Evolutionary conservation across 805 yeast genomes (phyloP).

Genomic region (Candida tibetensis): DNA sequence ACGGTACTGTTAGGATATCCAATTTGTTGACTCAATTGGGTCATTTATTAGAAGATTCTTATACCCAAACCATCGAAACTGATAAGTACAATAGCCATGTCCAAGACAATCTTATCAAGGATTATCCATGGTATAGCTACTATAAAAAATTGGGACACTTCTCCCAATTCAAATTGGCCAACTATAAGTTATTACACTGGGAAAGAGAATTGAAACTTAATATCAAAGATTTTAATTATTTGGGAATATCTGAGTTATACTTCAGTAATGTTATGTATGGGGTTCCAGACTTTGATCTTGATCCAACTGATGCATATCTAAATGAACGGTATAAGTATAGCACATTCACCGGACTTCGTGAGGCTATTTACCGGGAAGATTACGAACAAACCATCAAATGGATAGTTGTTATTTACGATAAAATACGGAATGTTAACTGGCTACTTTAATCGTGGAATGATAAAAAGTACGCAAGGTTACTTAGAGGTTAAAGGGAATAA

Average conservation of each 20-base stretch:
- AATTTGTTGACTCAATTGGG: constrained; percentile 13
- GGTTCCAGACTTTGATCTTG: constrained; percentile 13
- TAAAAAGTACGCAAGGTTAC: no score
- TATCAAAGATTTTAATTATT: constrained; percentile 16
- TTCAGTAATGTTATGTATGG: constrained; percentile 23
- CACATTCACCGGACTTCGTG: constrained; percentile 20
- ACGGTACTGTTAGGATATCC: constrained; percentile 8
- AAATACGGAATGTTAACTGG: constrained; percentile 13
- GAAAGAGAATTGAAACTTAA: constrained; percentile 28
- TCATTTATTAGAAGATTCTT: constrained; percentile 11
- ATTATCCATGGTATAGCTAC: constrained; percentile 75
- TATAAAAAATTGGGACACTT: constrained; percentile 58
- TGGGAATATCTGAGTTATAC: constrained; percentile 12
- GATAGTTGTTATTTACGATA: constrained; percentile 23
- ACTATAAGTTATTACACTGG: constrained; percentile 46
- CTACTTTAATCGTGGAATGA: no score
- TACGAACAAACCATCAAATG: constrained; percentile 23
- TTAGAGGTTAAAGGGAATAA: no score
- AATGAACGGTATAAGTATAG: constrained; percentile 11
- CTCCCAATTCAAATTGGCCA: constrained; percentile 53
- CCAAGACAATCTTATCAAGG: constrained; percentile 52
- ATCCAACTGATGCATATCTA: constrained; percentile 5
- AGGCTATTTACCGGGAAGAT: constrained; percentile 19
- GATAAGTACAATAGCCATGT: constrained; percentile 49
- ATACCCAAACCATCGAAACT: constrained; percentile 34